Base-by-base conservation (phyloP, 352 stramenopile genomes). In the Phytophthora cajani region DNA sequence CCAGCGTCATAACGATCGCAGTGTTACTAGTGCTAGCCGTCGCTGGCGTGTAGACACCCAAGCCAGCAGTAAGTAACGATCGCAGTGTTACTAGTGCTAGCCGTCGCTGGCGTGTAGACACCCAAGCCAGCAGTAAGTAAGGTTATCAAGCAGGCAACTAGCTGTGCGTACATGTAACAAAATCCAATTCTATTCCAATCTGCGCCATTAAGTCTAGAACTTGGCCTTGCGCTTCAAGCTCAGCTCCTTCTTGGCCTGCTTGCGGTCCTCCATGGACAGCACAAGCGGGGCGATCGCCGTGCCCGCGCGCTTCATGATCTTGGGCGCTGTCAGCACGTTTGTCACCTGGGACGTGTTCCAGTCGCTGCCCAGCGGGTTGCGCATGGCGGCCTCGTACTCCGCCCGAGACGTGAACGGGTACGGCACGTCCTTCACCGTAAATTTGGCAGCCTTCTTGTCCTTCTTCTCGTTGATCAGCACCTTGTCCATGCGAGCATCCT, bases 321-420 rank as follows among this genome's bases (percentile, higher is more conserved):
- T 95, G 0, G 96, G 96, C n/a, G 93, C 87, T 6, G 93, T 99
- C 71, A 99, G 84, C 27, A 94, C 87, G 55, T 97, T 97, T 17
- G 97, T 95, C 23, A 94, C 85, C 50, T 89, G 67, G 10, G 89
- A 83, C 19, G 97, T 98, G 79, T 99, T 99, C 97, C 97, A 99
- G 70, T 97, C 91, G 64, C 82, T 89, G 56, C 98, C 95, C 77
- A 96, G 91, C 58, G 87, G 97, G 81, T 93, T 98, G 79, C 83
- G 92, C 89, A 99, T 98, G 49, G 94, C 94, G 64, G 92, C 90
- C 80, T 99, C 97, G 80, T 99, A 99, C 83, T 99, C 93, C 69
- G 96, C 93, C 49, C 96, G 89, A 62, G 90, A 98, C 57, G 90
- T 98, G 80, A 99, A 99, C 32, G 98, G 98, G 81, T 99, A 99